These are phyloP conservation scores for Pseudonectria foliicola DNA, from an alignment of 2,329 filamentous ascomycete genomes.

Conservation along the genomic window DNA sequence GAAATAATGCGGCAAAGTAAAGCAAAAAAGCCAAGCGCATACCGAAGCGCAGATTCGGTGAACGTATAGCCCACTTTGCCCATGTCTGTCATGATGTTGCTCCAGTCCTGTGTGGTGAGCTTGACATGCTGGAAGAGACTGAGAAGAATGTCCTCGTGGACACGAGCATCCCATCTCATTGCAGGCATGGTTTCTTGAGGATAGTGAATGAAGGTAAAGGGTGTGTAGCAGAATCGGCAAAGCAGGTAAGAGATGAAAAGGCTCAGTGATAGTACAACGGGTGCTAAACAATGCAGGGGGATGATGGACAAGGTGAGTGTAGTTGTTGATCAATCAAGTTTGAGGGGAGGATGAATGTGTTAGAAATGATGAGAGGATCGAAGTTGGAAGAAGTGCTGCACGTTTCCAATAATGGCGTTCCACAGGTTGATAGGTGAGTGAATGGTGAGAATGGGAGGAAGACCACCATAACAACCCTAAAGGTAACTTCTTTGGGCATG, in stretches of 20 bases:
- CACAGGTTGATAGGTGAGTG: no score
- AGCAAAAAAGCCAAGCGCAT: conserved; percentile 12
- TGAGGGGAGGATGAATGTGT: neutral
- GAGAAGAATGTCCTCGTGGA: conserved; percentile 38
- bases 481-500: neutral
- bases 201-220: neutral
- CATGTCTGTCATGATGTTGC: conserved; percentile 32
- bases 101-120: conserved; percentile 25
- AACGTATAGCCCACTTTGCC: conserved; percentile 33
- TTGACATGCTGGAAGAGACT: conserved; percentile 32
- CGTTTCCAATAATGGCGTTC: no score
- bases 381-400: no score
- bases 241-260: neutral
- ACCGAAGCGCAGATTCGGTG: conserved; percentile 35
- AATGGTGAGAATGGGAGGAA: no score
- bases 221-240: conserved; percentile 3
- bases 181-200: conserved; percentile 17
- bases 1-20: no score
- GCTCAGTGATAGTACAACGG: conserved; percentile 2
- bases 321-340: neutral
- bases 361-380: no score
- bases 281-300: neutral
- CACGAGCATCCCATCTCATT: conserved; percentile 34
- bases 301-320: neutral
- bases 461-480: no score